phyloP scores from a whole-genome alignment of 164 flowering plant genomes.

The Magnolia changhungtana region DNA sequence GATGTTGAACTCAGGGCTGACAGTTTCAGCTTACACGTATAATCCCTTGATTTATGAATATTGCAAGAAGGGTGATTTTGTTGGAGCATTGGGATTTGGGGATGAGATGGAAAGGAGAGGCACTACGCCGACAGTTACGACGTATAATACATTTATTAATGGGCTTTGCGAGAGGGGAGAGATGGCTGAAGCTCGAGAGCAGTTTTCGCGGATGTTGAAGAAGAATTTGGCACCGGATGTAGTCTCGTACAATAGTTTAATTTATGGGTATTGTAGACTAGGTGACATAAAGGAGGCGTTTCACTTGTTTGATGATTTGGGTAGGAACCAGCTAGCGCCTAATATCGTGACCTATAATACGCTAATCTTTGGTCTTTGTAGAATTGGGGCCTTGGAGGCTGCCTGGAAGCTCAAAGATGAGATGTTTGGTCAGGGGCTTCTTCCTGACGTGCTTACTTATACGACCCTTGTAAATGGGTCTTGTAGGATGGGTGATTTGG shows the following conservation, averaged over 20 bases:
- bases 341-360: conserved; percentile 62
- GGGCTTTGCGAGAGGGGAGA: conserved; percentile 50
- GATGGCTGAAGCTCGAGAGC: conserved; percentile 44
- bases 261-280: conserved; percentile 60
- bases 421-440: conserved; percentile 40
- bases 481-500: conserved; percentile 39
- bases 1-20: conserved; percentile 45
- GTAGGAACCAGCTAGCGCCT: conserved; percentile 30
- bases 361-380: conserved; percentile 55
- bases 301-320: conserved; percentile 46
- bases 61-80: conserved; percentile 42
- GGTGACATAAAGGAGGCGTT: conserved; percentile 51
- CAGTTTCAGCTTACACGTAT: conserved; percentile 45
- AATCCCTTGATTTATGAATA: conserved; percentile 63
- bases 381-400: conserved; percentile 40
- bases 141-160: conserved; percentile 50
- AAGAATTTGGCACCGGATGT: conserved; percentile 48
- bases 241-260: conserved; percentile 54
- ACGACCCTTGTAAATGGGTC: conserved; percentile 60
- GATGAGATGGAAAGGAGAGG: conserved; percentile 50
- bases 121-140: conserved; percentile 41
- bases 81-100: conserved; percentile 39
- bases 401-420: conserved; percentile 51
- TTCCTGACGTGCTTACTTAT: conserved; percentile 62
- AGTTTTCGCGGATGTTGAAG: conserved; percentile 36